Evolutionary conservation across 2,329 filamentous ascomycete species (phyloP), one percentile per base, ranked within the genome.

Genomic region (Stemphylium lycopersici): DNA sequence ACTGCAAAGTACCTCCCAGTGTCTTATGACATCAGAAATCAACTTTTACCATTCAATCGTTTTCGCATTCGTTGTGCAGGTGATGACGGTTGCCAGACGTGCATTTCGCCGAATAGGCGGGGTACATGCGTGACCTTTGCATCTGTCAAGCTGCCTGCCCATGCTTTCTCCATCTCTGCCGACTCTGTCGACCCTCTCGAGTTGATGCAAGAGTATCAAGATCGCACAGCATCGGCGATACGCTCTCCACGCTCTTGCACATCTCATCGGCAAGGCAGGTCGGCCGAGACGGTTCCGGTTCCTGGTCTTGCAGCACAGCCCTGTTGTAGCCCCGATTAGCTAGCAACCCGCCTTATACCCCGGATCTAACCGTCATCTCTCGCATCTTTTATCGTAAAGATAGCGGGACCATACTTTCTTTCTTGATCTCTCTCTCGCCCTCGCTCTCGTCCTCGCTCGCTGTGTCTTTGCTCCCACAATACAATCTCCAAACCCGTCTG

Each of bases 161-260:
- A 40, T 34, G 37, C n/a, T 39, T 32, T 47, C 15, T 6, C 26
- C 16, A 32, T 40, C 15, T 22, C 22, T 31, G 22, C 29, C 10
- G 36, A 41, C 37, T 11, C 33, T 45, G 44, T 24, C 43, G 48
- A 46, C 58, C 61, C 59, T 65, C 59, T 49, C 56, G 65, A 56
- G 59, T 59, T 59, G 58, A 49, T 60, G 58, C 66, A 67, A 66
- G 68, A 66, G 68, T 61, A 63, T 56, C 56, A 49, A 31, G 18
- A 41, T 38, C 40, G 41, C 42, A 40, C 53, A 56, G 20, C 11
- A 48, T 18, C 10, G 16, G 34, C 36, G 57, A 56, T 57, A 70
- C 39, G 32, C 33, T 37, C 46, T 38, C 48, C 44, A 63, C 62
- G 69, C 69, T 72, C 65, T 72, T 69, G 65, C 60, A 61, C 48